Conservation (phyloP, 371 early-diverging fungal species). For the Rhizomucor pusillus region DNA sequence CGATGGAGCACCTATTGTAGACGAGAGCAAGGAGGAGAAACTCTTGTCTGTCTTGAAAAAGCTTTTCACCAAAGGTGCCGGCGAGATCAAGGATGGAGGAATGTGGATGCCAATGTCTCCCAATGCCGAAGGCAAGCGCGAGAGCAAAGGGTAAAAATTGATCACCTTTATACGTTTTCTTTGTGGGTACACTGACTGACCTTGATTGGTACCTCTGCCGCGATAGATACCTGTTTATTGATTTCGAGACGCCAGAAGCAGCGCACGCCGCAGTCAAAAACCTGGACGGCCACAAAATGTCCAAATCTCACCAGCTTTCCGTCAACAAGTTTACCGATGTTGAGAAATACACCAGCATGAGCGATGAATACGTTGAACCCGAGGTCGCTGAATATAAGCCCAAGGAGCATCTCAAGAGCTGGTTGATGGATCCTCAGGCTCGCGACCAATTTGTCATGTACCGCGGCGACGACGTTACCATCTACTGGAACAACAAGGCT, state of each 20-base stretch:
- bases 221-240: slow-evolving; percentile 86
- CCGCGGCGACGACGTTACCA: slow-evolving; percentile 77
- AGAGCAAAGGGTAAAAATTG: slow-evolving; percentile 77
- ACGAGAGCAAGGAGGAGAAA: slow-evolving; percentile 84
- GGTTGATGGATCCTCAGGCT: slow-evolving; percentile 83
- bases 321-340: slow-evolving; percentile 92
- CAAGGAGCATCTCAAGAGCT: slow-evolving; percentile 88
- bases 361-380: slow-evolving; percentile 76
- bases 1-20: slow-evolving; percentile 90
- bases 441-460: slow-evolving; percentile 94
- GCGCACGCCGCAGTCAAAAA: slow-evolving; percentile 79
- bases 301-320: slow-evolving; percentile 78
- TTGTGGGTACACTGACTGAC: too few relatives aligned
- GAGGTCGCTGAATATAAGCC: slow-evolving; percentile 67
- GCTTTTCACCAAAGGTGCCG: slow-evolving; percentile 74
- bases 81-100: slow-evolving; percentile 79
- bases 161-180: too few relatives aligned
- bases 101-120: slow-evolving; percentile 86
- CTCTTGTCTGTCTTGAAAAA: slow-evolving; percentile 76
- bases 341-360: slow-evolving; percentile 73
- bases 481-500: slow-evolving; percentile 89
- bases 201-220: too few relatives aligned
- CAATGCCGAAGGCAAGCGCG: slow-evolving; percentile 64
- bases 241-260: slow-evolving; percentile 85
- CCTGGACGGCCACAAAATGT: slow-evolving; percentile 79